Evolutionary conservation across 2,329 filamentous ascomycete genomes (phyloP).

Genomic region (Dactylellina drechsleri): DNA sequence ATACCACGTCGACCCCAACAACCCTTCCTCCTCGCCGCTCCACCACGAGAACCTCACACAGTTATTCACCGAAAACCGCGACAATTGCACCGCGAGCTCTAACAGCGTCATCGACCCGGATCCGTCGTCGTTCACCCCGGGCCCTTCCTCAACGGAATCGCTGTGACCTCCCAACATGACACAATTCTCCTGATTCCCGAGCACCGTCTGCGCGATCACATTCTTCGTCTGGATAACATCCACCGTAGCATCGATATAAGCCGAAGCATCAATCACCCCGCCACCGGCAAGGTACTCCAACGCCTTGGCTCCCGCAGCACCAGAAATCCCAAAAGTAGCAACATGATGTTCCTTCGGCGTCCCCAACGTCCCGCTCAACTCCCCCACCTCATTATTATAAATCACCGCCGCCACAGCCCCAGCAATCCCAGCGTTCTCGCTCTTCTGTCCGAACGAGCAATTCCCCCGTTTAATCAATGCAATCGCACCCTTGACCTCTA

Average conservation of each 20-base stretch:
- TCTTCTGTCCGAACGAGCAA: constrained; percentile 78
- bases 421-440: constrained; percentile 72
- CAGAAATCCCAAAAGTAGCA: constrained; percentile 48
- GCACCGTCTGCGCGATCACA: constrained; percentile 71
- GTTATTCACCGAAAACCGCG: constrained; percentile 71
- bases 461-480: constrained; percentile 76
- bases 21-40: constrained; percentile 74
- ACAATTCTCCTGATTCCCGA: constrained; percentile 71
- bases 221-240: constrained; percentile 69
- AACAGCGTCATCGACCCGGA: constrained; percentile 67
- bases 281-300: constrained; percentile 59
- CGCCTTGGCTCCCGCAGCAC: constrained; percentile 20
- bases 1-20: constrained; percentile 73
- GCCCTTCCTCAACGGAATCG: constrained; percentile 72
- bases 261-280: constrained; percentile 67
- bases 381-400: constrained; percentile 76
- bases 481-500: constrained; percentile 70
- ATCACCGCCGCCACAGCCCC: constrained; percentile 77
- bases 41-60: constrained; percentile 76
- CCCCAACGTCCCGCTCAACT: constrained; percentile 75
- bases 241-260: constrained; percentile 71
- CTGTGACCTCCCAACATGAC: constrained; percentile 74
- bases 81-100: constrained; percentile 71
- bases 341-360: constrained; percentile 62
- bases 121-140: constrained; percentile 66